Percentiles rank a stretch among this genome's conserved stretches.
These are phyloP conservation scores for Dunaliella sp. DNA, from an alignment of 139 green algal genomes.

Conservation along the genomic window DNA sequence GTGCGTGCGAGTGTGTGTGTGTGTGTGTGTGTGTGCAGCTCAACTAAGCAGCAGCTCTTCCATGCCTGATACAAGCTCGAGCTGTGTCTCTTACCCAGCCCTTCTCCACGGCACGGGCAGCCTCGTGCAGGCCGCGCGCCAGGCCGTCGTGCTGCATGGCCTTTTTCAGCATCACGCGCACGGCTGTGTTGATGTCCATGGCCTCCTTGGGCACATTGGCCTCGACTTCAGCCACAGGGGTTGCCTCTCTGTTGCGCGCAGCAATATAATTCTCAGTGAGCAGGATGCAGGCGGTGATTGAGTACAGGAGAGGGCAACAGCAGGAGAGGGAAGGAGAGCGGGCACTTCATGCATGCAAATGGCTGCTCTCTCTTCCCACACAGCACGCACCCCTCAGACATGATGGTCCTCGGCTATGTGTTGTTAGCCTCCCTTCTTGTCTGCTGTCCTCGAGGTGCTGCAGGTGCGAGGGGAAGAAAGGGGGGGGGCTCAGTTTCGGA, in stretches of 20 bases:
- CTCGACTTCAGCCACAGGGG: constrained; percentile 46
- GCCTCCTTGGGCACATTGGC: constrained; percentile 71
- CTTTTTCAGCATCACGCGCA: constrained; percentile 96
- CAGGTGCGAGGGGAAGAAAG: not conserved
- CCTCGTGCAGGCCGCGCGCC: constrained; percentile 91
- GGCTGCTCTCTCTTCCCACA: not conserved
- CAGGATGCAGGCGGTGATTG: not conserved
- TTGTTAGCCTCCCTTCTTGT: constrained; percentile 35
- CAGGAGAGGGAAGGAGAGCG: not conserved
- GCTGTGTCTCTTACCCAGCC: constrained; percentile 35
- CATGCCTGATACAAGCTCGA: too few species aligned
- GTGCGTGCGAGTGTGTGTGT: too few species aligned
- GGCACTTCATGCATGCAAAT: not conserved
- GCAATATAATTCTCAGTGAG: not conserved
- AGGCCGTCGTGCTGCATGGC: constrained; percentile 95
- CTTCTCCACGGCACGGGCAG: constrained; percentile 65
- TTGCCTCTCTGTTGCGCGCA: constrained; percentile 64
- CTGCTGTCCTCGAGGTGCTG: constrained; percentile 40
- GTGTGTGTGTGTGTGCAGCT: too few species aligned
- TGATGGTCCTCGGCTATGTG: constrained; percentile 44
- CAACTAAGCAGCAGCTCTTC: too few species aligned
- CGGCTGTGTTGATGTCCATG: constrained; percentile 96
- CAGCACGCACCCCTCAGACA: constrained; percentile 38
- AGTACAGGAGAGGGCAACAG: not conserved
- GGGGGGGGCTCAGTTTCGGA: too few species aligned